Evolutionary conservation across 1,139 yeast species (phyloP).

Genomic region (Candida buenavistaensis): DNA sequence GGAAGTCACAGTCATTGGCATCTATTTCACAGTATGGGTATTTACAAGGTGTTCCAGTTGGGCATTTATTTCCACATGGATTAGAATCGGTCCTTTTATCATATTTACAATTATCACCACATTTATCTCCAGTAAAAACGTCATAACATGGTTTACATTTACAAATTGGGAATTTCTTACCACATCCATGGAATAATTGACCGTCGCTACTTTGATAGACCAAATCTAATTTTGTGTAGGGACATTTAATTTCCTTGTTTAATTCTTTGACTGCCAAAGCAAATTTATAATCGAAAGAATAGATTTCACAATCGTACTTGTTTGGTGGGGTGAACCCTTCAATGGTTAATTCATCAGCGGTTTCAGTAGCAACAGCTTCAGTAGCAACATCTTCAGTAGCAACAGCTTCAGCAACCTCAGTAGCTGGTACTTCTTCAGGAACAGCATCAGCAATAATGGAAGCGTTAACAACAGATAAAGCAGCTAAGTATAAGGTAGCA

Average conservation of each 20-base stretch:
- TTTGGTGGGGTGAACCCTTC: too few species aligned
- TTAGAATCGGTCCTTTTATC: too few species aligned
- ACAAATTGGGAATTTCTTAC: conserved; percentile 2
- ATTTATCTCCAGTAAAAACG: conserved; percentile 1
- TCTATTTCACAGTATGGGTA: conserved; percentile 3
- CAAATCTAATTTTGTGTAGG: conserved; percentile 1
- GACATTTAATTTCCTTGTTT: neutral
- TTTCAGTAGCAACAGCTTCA: too few species aligned
- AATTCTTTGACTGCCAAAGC: conserved; percentile 9
- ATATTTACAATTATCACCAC: neutral
- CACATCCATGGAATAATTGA: conserved; percentile 6
- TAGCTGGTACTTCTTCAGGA: too few species aligned
- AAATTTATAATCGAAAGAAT: conserved; percentile 4
- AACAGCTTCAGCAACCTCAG: too few species aligned
- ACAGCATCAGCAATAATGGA: neutral
- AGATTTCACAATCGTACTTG: conserved; percentile 3
- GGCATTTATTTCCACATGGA: too few species aligned
- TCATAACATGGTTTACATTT: conserved; percentile 1
- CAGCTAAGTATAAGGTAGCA: conserved; percentile 1
- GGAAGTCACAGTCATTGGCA: conserved; percentile 1
- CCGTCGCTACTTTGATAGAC: conserved; percentile 8
- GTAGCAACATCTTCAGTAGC: too few species aligned
- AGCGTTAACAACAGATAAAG: neutral
- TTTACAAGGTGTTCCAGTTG: neutral
- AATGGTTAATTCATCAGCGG: too few species aligned